Conservation (phyloP, 2,329 filamentous ascomycete species). For the Pyrenophora tritici-repentis region DNA sequence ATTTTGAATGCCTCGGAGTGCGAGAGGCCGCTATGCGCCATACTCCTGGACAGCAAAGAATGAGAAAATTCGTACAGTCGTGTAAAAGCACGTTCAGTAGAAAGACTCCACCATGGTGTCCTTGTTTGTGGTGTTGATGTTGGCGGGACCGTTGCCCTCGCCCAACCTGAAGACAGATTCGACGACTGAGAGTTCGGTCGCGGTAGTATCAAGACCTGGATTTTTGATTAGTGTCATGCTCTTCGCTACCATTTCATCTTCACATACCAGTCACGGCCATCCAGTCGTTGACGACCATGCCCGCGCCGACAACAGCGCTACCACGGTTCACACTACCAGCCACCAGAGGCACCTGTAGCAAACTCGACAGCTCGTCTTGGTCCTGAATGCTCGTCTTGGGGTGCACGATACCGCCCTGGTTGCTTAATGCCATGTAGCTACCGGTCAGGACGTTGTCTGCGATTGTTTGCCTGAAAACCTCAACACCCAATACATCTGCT, state of each 20-base stretch:
- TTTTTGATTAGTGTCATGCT: background rate
- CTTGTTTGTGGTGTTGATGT: constrained; percentile 85
- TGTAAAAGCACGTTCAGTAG: constrained; percentile 66
- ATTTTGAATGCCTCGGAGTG: background rate
- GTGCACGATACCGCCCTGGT: constrained; percentile 95
- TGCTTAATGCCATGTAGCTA: constrained; percentile 94
- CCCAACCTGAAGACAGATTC: constrained; percentile 95
- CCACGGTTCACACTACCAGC: constrained; percentile 93
- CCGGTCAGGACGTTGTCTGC: constrained; percentile 97
- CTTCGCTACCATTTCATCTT: background rate
- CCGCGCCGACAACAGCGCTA: constrained; percentile 91
- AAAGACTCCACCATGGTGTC: constrained; percentile 99
- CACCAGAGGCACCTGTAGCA: constrained; percentile 94
- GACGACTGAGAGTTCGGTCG: constrained; percentile 95
- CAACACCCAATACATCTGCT: constrained; percentile 86
- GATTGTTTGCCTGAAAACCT: constrained; percentile 92
- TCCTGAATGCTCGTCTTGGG: constrained; percentile 97
- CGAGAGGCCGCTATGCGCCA: background rate
- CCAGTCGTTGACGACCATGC: constrained; percentile 98
- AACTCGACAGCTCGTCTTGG: constrained; percentile 91
- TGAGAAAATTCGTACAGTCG: background rate
- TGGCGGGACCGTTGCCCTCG: constrained; percentile 77
- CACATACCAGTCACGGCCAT: constrained; percentile 74
- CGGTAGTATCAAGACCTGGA: constrained; percentile 83
- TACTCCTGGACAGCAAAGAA: background rate